Base-by-base conservation (phyloP, 495 filamentous ascomycete species). In the Hypoxylon crocopeplum region DNA sequence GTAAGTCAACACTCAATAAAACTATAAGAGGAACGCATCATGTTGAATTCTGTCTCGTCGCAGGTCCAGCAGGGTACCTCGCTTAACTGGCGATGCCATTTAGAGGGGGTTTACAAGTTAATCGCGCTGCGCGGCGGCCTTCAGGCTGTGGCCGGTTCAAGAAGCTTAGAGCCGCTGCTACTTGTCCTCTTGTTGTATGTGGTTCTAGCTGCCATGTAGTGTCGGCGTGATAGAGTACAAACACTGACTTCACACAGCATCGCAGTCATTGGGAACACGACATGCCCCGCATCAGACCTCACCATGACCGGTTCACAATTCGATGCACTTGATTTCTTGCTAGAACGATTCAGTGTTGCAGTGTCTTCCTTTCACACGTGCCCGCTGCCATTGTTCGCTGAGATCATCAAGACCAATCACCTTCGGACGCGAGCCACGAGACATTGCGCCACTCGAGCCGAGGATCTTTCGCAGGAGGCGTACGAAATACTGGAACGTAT, bases 111-210 rank as follows among this genome's bases (percentile, higher is more conserved):
- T 17, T 46, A 66, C 8, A 63, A 56, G 48, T 13, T 75, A 6
- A 67, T 75, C 10, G 38, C 36, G 20, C 34, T 67, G 2, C 71
- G 69, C 7, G 72, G 72, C 8, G 72, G 72, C 0, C 47, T 72
- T 22, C 38, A 44, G 7, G 8, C 11, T 2, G 13, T 67, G 5
- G 24, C 44, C 8, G 10, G 22, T 36, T 59, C 58, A 5, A 29
- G n/a, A 21, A 32, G 11, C 10, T 59, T 73, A 56, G 20, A 59
- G 17, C 56, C 57, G 0, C 33, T 68, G 11, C 15, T 75, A 22
- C 44, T 72, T 34, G 70, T 48, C 5, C 22, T 71, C 17, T 51
- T 46, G 40, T 58, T 65, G 72, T 72, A 59, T 3, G 69, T 62
- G 24, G 8, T 10, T 16, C 5, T 19, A 5, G 13, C 15, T 19